Base-by-base conservation (phyloP, 345 rosid species). In the Limnanthes douglasii region DNA sequence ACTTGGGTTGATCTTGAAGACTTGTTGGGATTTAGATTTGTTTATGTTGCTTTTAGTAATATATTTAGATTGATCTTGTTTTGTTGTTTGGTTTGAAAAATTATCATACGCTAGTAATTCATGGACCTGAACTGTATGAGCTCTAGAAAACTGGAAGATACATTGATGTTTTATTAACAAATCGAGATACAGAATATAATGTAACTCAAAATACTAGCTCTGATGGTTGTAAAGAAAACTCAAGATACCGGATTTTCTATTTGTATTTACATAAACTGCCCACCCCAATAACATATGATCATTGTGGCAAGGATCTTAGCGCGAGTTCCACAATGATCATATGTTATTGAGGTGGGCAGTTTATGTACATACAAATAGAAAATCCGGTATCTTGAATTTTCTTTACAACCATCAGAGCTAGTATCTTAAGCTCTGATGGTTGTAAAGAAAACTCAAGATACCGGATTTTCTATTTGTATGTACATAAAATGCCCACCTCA, bases 281-380 rank as follows among this genome's bases (percentile, higher is more conserved):
- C 96, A 44, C 99, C 99, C 8, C 92, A 85, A 69, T 93, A 85
- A 54, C 93, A 85, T 27, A 94, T 92, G 50, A 96, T 85, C 58
- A 85, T 81, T 45, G 77, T 92, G 20, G 96, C 96, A 45, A 67
- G 99, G 70, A 92, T 85, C 50, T 69, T 92, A 6, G 85, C 99
- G 40, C 75, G 85, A 94, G 96, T 92, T 50, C 98, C 98, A 39
- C 98, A 95, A 18, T 90, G 98, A 94, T 84, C 98, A 19, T 92
- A 95, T 57, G 96, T 90, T 85, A 93, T 69, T 85, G 92, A 9
- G 99, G 99, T 44, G 96, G 93, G 50, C 85, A 85, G 53, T 92
- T 92, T 36, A 93, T 72, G 45, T 85, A 81, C 45, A 93, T 85
- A 63, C 42, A 69, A 60, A 39, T 14, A 30, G n/a, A 8, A 19